Evolutionary conservation across 1,284 basidiomycete species (phyloP).

Genomic region (Psilocybe mexicana): DNA sequence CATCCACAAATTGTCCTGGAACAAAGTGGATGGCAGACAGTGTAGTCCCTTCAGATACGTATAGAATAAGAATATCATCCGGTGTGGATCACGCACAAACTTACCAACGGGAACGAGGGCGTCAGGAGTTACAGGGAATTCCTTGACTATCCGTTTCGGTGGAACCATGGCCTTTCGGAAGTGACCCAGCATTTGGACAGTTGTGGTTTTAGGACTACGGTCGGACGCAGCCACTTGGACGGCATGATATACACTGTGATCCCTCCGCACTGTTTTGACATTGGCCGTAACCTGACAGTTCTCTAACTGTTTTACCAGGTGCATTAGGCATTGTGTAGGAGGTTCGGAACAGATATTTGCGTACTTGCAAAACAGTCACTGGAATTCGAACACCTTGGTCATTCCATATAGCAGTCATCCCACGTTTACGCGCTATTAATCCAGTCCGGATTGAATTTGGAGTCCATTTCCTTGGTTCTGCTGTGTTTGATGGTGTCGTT

Average conservation of each 20-base stretch:
- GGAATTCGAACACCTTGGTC: constrained; percentile 85
- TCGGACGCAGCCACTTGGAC: constrained; percentile 86
- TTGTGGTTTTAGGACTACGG: constrained; percentile 65
- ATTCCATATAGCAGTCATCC: constrained; percentile 95
- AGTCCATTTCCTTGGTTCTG: constrained; percentile 65
- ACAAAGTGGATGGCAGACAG: constrained; percentile 95
- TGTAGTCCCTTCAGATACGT: constrained; percentile 65
- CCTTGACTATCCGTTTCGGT: constrained; percentile 87
- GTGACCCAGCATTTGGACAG: constrained; percentile 82
- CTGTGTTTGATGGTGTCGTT: constrained; percentile 19
- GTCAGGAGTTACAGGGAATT: constrained; percentile 89
- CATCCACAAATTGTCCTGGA: constrained; percentile 96
- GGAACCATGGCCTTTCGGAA: constrained; percentile 80
- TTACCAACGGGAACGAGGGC: constrained; percentile 87
- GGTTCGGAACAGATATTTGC: constrained; percentile 25
- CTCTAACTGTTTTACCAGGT: constrained; percentile 55
- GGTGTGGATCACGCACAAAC: constrained; percentile 26
- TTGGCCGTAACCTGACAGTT: constrained; percentile 86
- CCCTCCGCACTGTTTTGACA: constrained; percentile 59
- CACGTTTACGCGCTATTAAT: constrained; percentile 93
- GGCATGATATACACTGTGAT: constrained; percentile 77
- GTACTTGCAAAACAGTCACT: constrained; percentile 92
- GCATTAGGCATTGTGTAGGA: constrained; percentile 2
- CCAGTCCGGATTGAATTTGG: constrained; percentile 89
- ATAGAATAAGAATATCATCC: neutral